These are phyloP conservation scores for Acacia acuminata DNA, from an alignment of 306 rosid genomes.

Conservation along the genomic window DNA sequence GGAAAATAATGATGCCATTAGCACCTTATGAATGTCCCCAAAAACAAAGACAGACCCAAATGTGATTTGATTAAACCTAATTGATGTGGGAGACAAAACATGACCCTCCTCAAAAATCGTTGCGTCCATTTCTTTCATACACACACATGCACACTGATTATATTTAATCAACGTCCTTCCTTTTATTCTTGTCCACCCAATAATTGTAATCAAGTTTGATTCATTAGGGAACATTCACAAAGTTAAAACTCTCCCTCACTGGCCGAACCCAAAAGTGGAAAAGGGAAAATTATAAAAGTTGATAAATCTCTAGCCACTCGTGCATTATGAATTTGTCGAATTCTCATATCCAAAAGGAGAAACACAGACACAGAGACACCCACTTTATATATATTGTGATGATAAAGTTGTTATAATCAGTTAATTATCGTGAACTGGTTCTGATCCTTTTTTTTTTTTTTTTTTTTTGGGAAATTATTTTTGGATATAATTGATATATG, in stretches of 20 bases:
- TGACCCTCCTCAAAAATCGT: conserved; percentile 9
- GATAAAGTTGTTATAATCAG: background rate
- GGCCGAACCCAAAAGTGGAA: background rate
- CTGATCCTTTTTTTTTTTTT: background rate
- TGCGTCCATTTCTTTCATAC: background rate
- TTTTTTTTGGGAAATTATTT: no score
- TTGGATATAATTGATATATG: background rate
- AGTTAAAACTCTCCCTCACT: background rate
- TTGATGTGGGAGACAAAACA: background rate
- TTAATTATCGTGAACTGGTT: background rate
- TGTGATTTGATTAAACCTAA: conserved; percentile 5
- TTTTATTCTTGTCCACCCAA: conserved; percentile 10
- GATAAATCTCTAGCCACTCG: conserved; percentile 6
- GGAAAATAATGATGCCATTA: background rate
- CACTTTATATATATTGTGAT: background rate
- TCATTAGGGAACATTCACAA: background rate
- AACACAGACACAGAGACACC: background rate
- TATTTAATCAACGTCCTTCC: background rate
- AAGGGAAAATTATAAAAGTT: background rate
- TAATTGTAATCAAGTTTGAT: background rate
- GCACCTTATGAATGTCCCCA: background rate
- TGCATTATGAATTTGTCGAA: conserved; percentile 11
- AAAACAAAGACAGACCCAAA: background rate
- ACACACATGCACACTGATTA: background rate
- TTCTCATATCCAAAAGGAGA: background rate